Conservation (phyloP, 169 alveolate genomes). For the Haemoproteus tartakovskyi region DNA sequence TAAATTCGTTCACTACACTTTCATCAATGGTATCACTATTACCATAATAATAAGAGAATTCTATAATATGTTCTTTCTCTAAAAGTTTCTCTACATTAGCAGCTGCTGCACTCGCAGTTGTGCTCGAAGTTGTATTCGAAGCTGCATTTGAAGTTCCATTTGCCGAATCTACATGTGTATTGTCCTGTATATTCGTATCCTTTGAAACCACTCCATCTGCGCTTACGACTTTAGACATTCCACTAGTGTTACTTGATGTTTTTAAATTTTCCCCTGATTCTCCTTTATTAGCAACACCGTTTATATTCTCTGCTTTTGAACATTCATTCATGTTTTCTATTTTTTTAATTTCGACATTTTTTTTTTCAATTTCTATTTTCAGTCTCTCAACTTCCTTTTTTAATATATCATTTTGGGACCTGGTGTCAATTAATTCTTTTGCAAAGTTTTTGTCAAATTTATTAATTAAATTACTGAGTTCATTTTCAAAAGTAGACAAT, state of each 20-base stretch:
- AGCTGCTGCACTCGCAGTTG: neutral
- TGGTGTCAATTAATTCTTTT: conserved; percentile 57
- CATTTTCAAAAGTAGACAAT: conserved; percentile 63
- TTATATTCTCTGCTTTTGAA: neutral
- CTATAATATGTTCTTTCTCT: conserved; percentile 6
- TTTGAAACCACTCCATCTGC: neutral
- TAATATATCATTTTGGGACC: conserved; percentile 45
- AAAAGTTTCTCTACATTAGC: neutral
- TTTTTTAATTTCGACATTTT: conserved; percentile 56
- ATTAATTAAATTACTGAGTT: conserved; percentile 49
- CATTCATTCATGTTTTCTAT: conserved; percentile 19
- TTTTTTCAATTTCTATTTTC: conserved; percentile 46
- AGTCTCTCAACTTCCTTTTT: conserved; percentile 62
- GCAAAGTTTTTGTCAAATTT: conserved; percentile 62
- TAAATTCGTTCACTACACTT: conserved; percentile 26
- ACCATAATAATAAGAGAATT: conserved; percentile 47
- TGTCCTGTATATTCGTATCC: neutral
- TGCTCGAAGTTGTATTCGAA: too few relatives aligned
- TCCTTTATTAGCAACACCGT: neutral
- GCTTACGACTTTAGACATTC: neutral
- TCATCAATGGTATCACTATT: conserved; percentile 13
- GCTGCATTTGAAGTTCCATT: neutral
- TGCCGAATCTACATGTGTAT: neutral
- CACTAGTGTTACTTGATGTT: neutral
- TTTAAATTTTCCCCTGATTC: neutral